A percentile compares a stretch with the other conserved stretches of the same genome.
These are phyloP conservation scores for Diaporthe citriasiana DNA, from an alignment of 2,329 filamentous ascomycete species.

Conservation along the genomic window DNA sequence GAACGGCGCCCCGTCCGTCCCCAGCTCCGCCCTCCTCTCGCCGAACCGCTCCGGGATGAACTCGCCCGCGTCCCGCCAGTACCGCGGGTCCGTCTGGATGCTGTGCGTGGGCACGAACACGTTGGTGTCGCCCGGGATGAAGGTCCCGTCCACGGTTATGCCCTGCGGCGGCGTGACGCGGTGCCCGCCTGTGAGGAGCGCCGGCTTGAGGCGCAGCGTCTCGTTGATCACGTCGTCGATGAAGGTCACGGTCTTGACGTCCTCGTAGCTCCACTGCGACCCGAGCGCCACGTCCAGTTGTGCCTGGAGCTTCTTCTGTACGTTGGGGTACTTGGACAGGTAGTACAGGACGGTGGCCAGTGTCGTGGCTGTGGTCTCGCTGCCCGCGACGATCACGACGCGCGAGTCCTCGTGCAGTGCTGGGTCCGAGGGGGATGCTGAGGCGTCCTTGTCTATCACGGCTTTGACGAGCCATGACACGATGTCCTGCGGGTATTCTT, in stretches of 20 bases:
- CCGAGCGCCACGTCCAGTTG: constrained; percentile 37
- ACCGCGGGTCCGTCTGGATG: constrained; percentile 44
- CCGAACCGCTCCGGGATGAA: constrained; percentile 48
- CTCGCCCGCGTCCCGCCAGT: constrained; percentile 39
- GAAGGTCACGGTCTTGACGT: constrained; percentile 29
- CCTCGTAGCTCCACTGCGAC: constrained; percentile 37
- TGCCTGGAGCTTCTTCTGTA: constrained; percentile 36
- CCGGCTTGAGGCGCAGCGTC: constrained; percentile 43
- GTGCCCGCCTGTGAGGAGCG: constrained; percentile 39
- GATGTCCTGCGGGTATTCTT: constrained; percentile 53
- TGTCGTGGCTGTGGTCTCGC: constrained; percentile 42
- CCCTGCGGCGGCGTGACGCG: constrained; percentile 46
- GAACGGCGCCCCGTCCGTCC: constrained; percentile 44
- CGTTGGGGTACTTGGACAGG: constrained; percentile 40
- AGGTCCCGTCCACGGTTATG: constrained; percentile 44
- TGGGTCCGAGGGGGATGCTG: constrained; percentile 50
- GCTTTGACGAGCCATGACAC: constrained; percentile 57
- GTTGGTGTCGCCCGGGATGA: constrained; percentile 46
- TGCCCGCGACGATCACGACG: constrained; percentile 44
- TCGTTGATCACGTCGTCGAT: constrained; percentile 44
- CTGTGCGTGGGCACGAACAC: constrained; percentile 41
- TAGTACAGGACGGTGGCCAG: constrained; percentile 42
- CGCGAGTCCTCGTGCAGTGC: constrained; percentile 52
- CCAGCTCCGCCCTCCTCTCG: constrained; percentile 43
- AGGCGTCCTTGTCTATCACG: constrained; percentile 52